These are phyloP conservation scores for Smithsoniella earleae DNA, from an alignment of 163 green algal genomes.

Conservation along the genomic window DNA sequence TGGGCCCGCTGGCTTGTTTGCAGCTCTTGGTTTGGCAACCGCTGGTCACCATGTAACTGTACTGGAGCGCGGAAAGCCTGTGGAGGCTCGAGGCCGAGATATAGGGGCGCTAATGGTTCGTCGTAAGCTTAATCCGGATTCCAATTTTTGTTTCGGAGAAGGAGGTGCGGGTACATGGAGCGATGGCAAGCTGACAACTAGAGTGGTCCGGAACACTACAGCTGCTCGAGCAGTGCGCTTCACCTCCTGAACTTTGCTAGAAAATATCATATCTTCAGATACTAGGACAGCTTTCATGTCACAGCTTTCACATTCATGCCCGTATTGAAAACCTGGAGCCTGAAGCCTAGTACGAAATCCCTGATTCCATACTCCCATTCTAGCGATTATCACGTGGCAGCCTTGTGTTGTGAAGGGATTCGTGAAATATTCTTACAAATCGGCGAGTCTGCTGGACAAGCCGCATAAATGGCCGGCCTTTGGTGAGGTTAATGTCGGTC, in stretches of 20 bases:
- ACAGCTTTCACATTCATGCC: too few relatives aligned
- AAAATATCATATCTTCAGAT: neutral
- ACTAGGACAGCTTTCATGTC: constrained; percentile 5
- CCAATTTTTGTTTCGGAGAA: constrained; percentile 72
- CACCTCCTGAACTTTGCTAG: neutral
- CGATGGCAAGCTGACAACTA: constrained; percentile 78
- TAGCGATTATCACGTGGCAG: too few relatives aligned
- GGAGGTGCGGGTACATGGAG: constrained; percentile 65
- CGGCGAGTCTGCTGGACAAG: too few relatives aligned
- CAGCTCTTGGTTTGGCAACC: constrained; percentile 57
- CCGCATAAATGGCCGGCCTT: too few relatives aligned
- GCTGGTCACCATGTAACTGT: constrained; percentile 53
- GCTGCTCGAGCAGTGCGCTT: constrained; percentile 40
- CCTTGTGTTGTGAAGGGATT: too few relatives aligned
- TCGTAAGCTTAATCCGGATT: constrained; percentile 49
- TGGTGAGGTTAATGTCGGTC: too few relatives aligned
- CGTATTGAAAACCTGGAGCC: too few relatives aligned
- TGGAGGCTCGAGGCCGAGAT: constrained; percentile 62
- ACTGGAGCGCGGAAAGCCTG: constrained; percentile 65
- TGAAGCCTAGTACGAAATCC: too few relatives aligned
- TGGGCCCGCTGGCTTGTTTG: constrained; percentile 72
- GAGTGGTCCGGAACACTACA: constrained; percentile 65
- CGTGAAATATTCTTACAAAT: too few relatives aligned
- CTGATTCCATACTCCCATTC: too few relatives aligned
- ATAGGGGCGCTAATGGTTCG: constrained; percentile 71